Percentiles rank a stretch among this genome's conserved stretches.
Conservation (phyloP, 805 yeast species). For the Metschnikowia aberdeeniae region DNA sequence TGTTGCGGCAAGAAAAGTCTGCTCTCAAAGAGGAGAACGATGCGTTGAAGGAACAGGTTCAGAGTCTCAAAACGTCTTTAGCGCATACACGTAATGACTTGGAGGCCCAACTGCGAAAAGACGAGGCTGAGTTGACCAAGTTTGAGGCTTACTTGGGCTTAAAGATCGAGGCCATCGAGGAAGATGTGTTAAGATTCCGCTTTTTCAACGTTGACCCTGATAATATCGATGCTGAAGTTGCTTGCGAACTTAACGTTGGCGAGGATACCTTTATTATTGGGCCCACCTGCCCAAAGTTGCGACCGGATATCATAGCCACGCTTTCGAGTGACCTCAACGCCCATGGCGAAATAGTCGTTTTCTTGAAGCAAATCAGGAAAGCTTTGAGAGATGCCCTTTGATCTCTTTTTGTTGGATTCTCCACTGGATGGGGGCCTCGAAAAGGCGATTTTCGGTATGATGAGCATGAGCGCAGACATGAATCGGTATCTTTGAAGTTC, state of each 20-base stretch:
- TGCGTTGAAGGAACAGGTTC: conserved; percentile 29
- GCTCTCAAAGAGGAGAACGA: conserved; percentile 1
- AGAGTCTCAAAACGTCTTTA: conserved; percentile 29
- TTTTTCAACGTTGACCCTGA: conserved; percentile 47
- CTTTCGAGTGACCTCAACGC: conserved; percentile 11
- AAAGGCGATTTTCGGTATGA: too few species aligned
- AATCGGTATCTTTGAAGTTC: too few species aligned
- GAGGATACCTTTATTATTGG: conserved; percentile 22
- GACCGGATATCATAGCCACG: conserved; percentile 6
- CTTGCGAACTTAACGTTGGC: conserved; percentile 44
- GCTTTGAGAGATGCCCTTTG: conserved; percentile 7
- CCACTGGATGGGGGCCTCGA: neutral
- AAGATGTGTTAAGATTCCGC: conserved; percentile 44
- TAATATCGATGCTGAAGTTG: conserved; percentile 38
- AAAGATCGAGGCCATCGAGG: conserved; percentile 46
- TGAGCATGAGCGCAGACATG: too few species aligned
- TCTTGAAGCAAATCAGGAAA: conserved; percentile 13
- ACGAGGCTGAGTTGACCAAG: conserved; percentile 48
- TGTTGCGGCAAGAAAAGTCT: neutral
- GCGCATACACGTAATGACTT: conserved; percentile 31
- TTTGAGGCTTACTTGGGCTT: conserved; percentile 56
- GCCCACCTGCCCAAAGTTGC: conserved; percentile 12
- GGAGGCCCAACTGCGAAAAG: conserved; percentile 41
- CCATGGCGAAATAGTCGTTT: conserved; percentile 14
- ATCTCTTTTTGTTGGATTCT: neutral